A percentile compares a stretch with the other conserved stretches of the same genome.
Conservation (phyloP, 306 rosid species). For the Lathyrus tuberosus region DNA sequence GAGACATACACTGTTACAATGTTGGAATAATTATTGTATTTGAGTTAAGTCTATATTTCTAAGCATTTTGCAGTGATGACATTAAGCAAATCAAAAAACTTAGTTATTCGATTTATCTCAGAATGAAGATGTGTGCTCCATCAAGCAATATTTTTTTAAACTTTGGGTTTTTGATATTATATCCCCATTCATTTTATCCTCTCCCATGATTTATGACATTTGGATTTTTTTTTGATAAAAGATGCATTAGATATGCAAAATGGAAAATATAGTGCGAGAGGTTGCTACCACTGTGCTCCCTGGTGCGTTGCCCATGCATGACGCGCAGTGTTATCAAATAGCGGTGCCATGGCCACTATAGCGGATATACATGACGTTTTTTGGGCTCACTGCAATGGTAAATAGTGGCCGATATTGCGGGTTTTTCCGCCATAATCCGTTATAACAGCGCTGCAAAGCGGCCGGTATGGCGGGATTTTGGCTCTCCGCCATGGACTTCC, state of each 20-base stretch:
- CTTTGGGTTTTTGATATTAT: neutral
- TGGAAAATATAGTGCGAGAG: neutral
- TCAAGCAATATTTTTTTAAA: constrained; percentile 6
- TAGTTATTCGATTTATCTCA: constrained; percentile 17
- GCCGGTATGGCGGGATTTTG: no score
- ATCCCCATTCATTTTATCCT: constrained; percentile 17
- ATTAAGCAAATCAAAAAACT: constrained; percentile 12
- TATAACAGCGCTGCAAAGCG: no score
- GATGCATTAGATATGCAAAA: no score
- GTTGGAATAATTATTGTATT: constrained; percentile 13
- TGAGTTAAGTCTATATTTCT: constrained; percentile 15
- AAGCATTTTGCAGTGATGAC: constrained; percentile 6
- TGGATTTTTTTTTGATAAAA: neutral
- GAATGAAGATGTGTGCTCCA: neutral
- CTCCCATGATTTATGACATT: constrained; percentile 27
- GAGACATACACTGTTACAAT: constrained; percentile 19
- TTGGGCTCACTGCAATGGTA: no score
- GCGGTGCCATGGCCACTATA: no score
- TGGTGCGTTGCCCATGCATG: neutral
- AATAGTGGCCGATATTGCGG: no score
- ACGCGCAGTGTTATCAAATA: no score
- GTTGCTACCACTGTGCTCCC: neutral
- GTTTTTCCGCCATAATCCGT: no score
- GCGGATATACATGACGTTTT: no score
- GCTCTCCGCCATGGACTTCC: no score